Percentiles rank a stretch among this genome's conserved stretches.
Conservation (phyloP, 495 filamentous ascomycete species). For the Clavariopsis aquatica region DNA sequence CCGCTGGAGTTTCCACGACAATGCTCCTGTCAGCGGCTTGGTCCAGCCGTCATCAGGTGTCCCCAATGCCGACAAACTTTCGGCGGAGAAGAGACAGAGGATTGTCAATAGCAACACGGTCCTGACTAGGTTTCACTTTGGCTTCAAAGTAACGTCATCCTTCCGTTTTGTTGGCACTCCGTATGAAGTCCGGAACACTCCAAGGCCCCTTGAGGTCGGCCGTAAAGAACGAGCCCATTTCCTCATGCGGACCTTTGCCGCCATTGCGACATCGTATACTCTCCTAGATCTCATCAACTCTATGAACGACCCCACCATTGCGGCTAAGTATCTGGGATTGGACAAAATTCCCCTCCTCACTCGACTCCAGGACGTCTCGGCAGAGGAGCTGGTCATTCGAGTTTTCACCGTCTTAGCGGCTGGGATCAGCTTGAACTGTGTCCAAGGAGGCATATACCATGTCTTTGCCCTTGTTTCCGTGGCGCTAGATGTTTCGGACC, state of each 20-base stretch:
- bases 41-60: not conserved
- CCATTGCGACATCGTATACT: not conserved
- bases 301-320: not conserved
- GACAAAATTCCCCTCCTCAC: slow-evolving; percentile 6
- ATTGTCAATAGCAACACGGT: not conserved
- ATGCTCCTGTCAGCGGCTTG: not conserved
- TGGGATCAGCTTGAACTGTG: slow-evolving; percentile 4
- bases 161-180: slow-evolving; percentile 9
- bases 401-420: not conserved
- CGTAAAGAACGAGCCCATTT: not conserved
- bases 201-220: not conserved
- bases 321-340: not conserved
- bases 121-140: not conserved
- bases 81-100: not conserved
- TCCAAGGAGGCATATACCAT: slow-evolving; percentile 8
- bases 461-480: not conserved
- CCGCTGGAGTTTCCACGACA: slow-evolving; percentile 3
- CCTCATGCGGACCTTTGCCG: not conserved
- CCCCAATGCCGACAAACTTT: not conserved
- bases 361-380: not conserved
- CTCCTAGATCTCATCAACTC: slow-evolving; percentile 4
- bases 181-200: slow-evolving; percentile 9
- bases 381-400: slow-evolving; percentile 8
- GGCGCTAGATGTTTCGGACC: not conserved
- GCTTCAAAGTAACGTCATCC: not conserved